A percentile compares a stretch with the other conserved stretches of the same genome.
Conservation (phyloP, 257 asterid species). For the Solanum etuberosum region DNA sequence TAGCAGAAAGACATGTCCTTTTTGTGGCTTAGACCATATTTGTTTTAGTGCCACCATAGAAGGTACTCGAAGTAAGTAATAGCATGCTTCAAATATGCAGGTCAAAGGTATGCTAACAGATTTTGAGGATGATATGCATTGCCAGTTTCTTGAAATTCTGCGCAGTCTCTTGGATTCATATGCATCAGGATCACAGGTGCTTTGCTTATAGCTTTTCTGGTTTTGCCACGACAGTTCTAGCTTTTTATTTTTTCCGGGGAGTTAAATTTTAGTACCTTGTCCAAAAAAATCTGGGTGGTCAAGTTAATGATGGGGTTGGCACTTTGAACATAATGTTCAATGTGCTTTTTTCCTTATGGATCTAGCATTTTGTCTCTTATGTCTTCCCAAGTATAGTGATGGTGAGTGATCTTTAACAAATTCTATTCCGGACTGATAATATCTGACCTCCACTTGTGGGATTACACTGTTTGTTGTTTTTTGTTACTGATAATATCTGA, state of each 20-base stretch:
- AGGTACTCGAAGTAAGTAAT: not conserved
- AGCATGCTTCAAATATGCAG: slow-evolving; percentile 29
- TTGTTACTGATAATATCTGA: not conserved
- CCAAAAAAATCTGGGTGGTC: not conserved
- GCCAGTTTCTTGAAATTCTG: slow-evolving; percentile 91
- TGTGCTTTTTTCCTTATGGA: not conserved
- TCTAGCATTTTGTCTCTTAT: not conserved
- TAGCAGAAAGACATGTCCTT: not conserved
- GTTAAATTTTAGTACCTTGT: not conserved
- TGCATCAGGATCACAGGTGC: slow-evolving; percentile 76
- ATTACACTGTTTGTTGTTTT: not conserved
- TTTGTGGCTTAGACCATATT: not conserved
- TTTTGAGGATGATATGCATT: slow-evolving; percentile 92
- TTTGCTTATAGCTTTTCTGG: not conserved
- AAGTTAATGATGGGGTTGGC: not conserved
- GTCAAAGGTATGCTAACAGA: slow-evolving; percentile 85
- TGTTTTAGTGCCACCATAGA: not conserved
- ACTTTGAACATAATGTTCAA: not conserved
- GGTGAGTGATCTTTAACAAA: not conserved
- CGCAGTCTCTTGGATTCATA: slow-evolving; percentile 85
- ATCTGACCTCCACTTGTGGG: not conserved
- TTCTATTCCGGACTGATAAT: not conserved
- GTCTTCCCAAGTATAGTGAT: not conserved
- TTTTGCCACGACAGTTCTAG: not conserved
- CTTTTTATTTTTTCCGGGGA: not conserved